These are phyloP conservation scores for Euphorbia pulcherrima DNA, from an alignment of 345 rosid species.

Conservation along the genomic window DNA sequence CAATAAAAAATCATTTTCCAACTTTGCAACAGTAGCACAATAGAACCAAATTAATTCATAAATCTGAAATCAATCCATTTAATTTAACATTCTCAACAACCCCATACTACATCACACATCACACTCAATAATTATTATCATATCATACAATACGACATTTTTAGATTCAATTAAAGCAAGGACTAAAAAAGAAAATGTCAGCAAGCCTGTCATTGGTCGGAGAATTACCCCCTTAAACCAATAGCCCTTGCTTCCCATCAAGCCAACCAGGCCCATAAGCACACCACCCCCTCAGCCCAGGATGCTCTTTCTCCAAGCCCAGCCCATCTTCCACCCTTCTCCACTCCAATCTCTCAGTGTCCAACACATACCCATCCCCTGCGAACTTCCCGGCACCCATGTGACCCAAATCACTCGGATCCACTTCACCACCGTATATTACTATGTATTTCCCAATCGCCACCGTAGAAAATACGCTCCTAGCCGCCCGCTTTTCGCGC, in stretches of 20 bases:
- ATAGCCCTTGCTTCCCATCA: constrained; percentile 49
- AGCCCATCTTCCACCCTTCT: constrained; percentile 48
- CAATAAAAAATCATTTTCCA: no score
- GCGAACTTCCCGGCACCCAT: constrained; percentile 78
- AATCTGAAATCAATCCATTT: not conserved
- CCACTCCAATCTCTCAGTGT: constrained; percentile 58
- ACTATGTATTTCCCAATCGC: constrained; percentile 59
- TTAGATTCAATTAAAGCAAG: constrained; percentile 24
- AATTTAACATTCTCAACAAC: not conserved
- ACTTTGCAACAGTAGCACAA: not conserved
- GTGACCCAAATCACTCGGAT: constrained; percentile 86
- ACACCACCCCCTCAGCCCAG: constrained; percentile 92
- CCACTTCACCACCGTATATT: constrained; percentile 74
- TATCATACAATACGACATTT: not conserved
- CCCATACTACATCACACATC: not conserved
- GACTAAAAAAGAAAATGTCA: constrained; percentile 73
- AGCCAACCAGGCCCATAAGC: constrained; percentile 51
- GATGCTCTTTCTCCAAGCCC: constrained; percentile 44
- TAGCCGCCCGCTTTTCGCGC: constrained; percentile 58
- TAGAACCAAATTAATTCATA: not conserved
- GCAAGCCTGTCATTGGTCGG: constrained; percentile 87
- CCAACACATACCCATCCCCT: constrained; percentile 52
- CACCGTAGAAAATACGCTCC: constrained; percentile 64
- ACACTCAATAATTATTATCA: not conserved
- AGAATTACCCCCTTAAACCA: constrained; percentile 84